A percentile compares a stretch with the other conserved stretches of the same genome.
Evolutionary conservation across 495 filamentous ascomycete genomes (phyloP).

Genomic region (Tuber indicum): DNA sequence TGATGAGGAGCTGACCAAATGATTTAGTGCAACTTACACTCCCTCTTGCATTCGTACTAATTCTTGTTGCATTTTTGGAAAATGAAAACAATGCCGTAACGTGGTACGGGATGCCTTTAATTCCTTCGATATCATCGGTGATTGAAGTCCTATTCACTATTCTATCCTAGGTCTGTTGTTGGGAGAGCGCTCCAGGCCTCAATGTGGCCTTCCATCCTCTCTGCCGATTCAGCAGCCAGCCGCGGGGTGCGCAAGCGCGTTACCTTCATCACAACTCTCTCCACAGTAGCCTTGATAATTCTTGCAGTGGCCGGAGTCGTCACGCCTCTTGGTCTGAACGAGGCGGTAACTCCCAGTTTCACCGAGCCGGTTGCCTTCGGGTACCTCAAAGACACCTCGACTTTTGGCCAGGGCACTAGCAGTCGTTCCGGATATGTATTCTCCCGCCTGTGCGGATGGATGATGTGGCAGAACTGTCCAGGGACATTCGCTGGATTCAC

Average conservation of each 20-base stretch:
- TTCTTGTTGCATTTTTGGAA: neutral
- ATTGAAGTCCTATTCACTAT: neutral
- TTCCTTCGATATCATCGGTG: neutral
- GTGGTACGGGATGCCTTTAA: neutral
- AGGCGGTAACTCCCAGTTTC: slow-evolving; percentile 18
- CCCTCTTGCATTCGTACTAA: neutral
- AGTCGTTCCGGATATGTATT: slow-evolving; percentile 12
- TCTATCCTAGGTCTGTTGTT: neutral
- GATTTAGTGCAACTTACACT: neutral
- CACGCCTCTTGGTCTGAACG: slow-evolving; percentile 43
- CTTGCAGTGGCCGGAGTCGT: slow-evolving; percentile 34
- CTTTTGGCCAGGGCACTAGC: slow-evolving; percentile 29
- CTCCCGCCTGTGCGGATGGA: slow-evolving; percentile 9
- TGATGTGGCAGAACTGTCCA: slow-evolving; percentile 7
- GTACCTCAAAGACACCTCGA: slow-evolving; percentile 33
- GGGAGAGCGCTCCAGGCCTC: neutral
- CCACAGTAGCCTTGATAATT: slow-evolving; percentile 18
- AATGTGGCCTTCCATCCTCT: neutral
- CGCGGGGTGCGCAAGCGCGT: neutral
- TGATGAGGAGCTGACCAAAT: neutral
- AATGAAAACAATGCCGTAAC: neutral
- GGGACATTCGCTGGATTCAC: neutral
- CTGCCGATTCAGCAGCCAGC: neutral
- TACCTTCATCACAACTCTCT: neutral
- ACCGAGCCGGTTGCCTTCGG: slow-evolving; percentile 17